phyloP scores from a whole-genome alignment of 768 basidiomycete genomes.

The Rhizopogon vulgaris region DNA sequence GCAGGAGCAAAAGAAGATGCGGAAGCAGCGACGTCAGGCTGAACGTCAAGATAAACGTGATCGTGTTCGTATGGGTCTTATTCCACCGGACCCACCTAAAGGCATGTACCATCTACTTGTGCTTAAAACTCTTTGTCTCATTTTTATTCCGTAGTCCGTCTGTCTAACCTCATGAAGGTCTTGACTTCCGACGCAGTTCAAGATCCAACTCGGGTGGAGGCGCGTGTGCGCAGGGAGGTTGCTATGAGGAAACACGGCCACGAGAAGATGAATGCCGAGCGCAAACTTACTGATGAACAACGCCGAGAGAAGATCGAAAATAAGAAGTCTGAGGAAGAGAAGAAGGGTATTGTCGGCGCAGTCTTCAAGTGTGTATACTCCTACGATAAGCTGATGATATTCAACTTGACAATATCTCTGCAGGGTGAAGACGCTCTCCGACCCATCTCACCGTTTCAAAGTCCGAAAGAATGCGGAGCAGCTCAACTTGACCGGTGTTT shows the following conservation, averaged over 20 bases:
- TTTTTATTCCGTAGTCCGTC: constrained; percentile 53
- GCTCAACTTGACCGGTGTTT: constrained; percentile 78
- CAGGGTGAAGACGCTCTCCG: constrained; percentile 83
- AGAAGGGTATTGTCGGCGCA: constrained; percentile 74
- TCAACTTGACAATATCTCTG: background rate
- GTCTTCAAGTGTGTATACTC: constrained; percentile 77
- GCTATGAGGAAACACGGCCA: constrained; percentile 84
- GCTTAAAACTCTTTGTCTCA: background rate
- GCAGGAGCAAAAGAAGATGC: constrained; percentile 93
- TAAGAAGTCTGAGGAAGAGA: constrained; percentile 85
- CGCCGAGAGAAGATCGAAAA: constrained; percentile 78
- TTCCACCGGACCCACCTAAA: constrained; percentile 94
- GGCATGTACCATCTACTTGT: constrained; percentile 37
- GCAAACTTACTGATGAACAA: constrained; percentile 90
- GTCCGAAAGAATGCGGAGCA: constrained; percentile 96
- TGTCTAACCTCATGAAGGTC: constrained; percentile 96
- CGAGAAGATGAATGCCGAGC: constrained; percentile 89
- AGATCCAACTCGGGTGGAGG: constrained; percentile 97
- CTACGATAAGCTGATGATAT: background rate
- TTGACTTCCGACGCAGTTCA: constrained; percentile 93
- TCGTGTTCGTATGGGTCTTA: constrained; percentile 90
- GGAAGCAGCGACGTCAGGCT: constrained; percentile 80
- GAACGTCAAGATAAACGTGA: constrained; percentile 94
- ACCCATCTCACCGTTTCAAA: constrained; percentile 93
- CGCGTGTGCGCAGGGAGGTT: constrained; percentile 89